Evolutionary conservation across 2,329 filamentous ascomycete species (phyloP).

Genomic region (Xylaria sp.): DNA sequence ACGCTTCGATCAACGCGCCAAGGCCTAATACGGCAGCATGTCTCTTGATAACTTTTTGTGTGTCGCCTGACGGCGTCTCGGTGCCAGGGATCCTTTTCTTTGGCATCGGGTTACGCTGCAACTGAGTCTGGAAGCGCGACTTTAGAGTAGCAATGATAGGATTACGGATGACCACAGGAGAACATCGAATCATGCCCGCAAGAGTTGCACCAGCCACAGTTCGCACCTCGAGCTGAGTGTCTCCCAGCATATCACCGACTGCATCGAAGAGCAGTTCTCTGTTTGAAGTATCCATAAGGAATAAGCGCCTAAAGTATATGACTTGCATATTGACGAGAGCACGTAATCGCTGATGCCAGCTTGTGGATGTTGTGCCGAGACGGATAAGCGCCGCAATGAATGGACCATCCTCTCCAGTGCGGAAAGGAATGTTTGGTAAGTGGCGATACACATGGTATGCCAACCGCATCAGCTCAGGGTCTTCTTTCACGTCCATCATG

Average conservation of each 20-base stretch:
- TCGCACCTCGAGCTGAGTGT: constrained; percentile 91
- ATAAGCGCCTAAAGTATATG: constrained; percentile 95
- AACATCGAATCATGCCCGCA: constrained; percentile 98
- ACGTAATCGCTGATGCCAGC: constrained; percentile 95
- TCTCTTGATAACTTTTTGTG: constrained; percentile 80
- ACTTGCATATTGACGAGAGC: constrained; percentile 99
- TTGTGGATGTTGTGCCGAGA: constrained; percentile 83
- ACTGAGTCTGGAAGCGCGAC: constrained; percentile 78
- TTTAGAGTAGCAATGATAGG: constrained; percentile 81
- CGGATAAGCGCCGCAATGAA: constrained; percentile 89
- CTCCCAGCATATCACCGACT: constrained; percentile 94
- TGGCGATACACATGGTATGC: constrained; percentile 98
- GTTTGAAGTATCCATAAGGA: constrained; percentile 79
- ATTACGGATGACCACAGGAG: constrained; percentile 80
- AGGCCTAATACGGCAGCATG: constrained; percentile 93
- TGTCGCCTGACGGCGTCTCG: constrained; percentile 75
- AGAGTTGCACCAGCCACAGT: constrained; percentile 92
- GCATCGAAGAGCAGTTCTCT: constrained; percentile 86
- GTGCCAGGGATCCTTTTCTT: constrained; percentile 73
- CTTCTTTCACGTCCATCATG: constrained; percentile 99
- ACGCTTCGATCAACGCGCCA: constrained; percentile 91
- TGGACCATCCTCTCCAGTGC: constrained; percentile 81
- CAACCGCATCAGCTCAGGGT: constrained; percentile 91
- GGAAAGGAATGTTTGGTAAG: constrained; percentile 93
- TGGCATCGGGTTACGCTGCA: constrained; percentile 87